These are phyloP conservation scores for Populus alba DNA, from an alignment of 345 rosid genomes.

Conservation along the genomic window DNA sequence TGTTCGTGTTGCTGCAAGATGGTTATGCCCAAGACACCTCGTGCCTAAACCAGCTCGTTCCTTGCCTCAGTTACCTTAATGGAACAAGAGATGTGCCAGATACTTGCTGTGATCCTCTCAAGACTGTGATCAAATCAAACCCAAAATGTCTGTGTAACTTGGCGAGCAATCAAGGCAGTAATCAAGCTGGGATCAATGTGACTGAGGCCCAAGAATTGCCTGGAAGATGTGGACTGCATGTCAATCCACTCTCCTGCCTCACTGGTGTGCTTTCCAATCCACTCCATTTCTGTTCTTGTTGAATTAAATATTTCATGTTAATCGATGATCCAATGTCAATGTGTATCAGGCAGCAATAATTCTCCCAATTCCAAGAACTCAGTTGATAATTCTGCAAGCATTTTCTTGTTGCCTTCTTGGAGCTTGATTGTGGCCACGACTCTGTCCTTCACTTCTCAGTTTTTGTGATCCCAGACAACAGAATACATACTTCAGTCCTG, in stretches of 20 bases:
- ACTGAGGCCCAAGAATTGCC: constrained; percentile 66
- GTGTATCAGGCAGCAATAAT: neutral
- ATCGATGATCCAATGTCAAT: neutral
- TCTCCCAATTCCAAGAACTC: constrained; percentile 9
- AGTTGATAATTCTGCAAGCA: constrained; percentile 6
- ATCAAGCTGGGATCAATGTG: constrained; percentile 56
- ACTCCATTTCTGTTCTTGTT: neutral
- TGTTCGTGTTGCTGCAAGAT: neutral
- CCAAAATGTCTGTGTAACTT: constrained; percentile 58
- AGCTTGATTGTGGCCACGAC: neutral
- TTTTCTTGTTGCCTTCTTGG: constrained; percentile 1
- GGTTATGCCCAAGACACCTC: constrained; percentile 21
- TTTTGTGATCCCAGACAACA: neutral
- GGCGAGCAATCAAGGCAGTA: constrained; percentile 56
- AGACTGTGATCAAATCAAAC: constrained; percentile 45
- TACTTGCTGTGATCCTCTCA: constrained; percentile 64
- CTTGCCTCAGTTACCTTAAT: constrained; percentile 58
- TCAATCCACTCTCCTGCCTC: constrained; percentile 62
- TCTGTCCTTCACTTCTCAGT: neutral
- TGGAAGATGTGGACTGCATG: constrained; percentile 60
- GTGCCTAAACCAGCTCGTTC: constrained; percentile 54
- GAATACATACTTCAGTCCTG: neutral
- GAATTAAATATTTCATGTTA: neutral
- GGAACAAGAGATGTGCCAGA: constrained; percentile 52
- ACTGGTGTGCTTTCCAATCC: neutral